Percentiles rank a stretch among this genome's conserved stretches.
phyloP scores from a whole-genome alignment of 176 grass and related monocot genomes.

The Aechmea fasciata region DNA sequence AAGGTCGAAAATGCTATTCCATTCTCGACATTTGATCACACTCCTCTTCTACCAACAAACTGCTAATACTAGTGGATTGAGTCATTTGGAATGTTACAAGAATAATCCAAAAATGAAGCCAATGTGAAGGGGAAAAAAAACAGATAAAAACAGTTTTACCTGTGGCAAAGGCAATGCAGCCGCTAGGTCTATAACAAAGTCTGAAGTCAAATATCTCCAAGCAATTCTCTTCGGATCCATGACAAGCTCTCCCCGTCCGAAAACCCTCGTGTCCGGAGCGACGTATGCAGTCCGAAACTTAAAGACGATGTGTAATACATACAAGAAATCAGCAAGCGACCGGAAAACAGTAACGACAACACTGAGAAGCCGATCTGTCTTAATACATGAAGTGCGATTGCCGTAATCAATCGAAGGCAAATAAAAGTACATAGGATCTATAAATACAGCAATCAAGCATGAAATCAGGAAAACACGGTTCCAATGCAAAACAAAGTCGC shows the following conservation, averaged over 20 bases:
- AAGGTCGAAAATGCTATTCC: too few relatives aligned
- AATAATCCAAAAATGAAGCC: neutral
- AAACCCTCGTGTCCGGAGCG: constrained; percentile 58
- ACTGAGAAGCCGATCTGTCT: constrained; percentile 40
- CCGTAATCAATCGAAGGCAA: constrained; percentile 43
- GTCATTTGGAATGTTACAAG: neutral
- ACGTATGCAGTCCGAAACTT: constrained; percentile 92
- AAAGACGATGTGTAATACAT: constrained; percentile 61
- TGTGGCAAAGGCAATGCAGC: constrained; percentile 93
- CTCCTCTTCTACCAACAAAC: too few relatives aligned
- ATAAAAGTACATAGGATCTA: constrained; percentile 93
- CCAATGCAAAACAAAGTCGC: constrained; percentile 69
- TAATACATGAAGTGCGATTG: constrained; percentile 31
- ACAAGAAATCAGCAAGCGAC: constrained; percentile 66
- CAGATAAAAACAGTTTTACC: constrained; percentile 34
- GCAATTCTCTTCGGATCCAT: constrained; percentile 72
- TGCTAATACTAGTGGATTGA: too few relatives aligned
- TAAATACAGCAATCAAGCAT: constrained; percentile 67
- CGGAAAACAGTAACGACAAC: constrained; percentile 60
- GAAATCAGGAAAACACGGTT: constrained; percentile 69
- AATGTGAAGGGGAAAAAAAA: constrained; percentile 1
- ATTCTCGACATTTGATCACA: too few relatives aligned
- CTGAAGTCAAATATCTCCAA: constrained; percentile 70
- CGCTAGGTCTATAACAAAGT: constrained; percentile 58
- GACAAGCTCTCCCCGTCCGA: constrained; percentile 83